phyloP scores from a whole-genome alignment of 306 rosid species.

The Purshia tridentata region DNA sequence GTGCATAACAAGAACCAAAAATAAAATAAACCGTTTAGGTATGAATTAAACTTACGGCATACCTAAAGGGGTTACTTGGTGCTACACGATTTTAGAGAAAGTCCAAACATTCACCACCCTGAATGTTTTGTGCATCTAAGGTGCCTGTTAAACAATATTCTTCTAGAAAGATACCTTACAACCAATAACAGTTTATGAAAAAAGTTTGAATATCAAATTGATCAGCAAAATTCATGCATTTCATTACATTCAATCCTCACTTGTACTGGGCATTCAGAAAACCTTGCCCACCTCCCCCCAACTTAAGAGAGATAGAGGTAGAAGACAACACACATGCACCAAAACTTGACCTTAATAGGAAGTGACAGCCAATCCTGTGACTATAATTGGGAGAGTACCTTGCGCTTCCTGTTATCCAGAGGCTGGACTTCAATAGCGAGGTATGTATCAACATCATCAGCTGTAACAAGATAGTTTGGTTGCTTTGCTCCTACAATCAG shows the following conservation, averaged over 20 bases:
- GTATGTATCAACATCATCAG: slow-evolving; percentile 82
- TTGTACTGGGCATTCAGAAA: neutral
- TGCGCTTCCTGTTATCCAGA: slow-evolving; percentile 88
- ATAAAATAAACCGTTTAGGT: too few species aligned
- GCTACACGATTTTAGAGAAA: too few species aligned
- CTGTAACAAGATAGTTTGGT: slow-evolving; percentile 83
- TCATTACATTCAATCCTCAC: neutral
- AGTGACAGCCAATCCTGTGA: slow-evolving; percentile 13
- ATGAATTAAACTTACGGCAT: too few species aligned
- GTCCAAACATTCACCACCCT: too few species aligned
- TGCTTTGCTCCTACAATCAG: slow-evolving; percentile 76
- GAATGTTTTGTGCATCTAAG: neutral
- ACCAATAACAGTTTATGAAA: neutral
- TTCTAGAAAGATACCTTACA: neutral
- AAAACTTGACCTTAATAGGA: neutral
- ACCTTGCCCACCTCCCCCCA: slow-evolving; percentile 6
- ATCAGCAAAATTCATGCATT: neutral
- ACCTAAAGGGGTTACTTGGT: too few species aligned
- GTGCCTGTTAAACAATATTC: neutral
- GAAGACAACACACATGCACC: neutral
- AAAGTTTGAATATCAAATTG: neutral
- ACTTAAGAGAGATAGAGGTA: neutral
- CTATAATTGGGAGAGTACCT: slow-evolving; percentile 43
- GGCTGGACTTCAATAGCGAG: slow-evolving; percentile 98
- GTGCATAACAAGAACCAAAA: too few species aligned